These are phyloP conservation scores for Termitomyces sp. DNA, from an alignment of 768 basidiomycete genomes.

Conservation along the genomic window DNA sequence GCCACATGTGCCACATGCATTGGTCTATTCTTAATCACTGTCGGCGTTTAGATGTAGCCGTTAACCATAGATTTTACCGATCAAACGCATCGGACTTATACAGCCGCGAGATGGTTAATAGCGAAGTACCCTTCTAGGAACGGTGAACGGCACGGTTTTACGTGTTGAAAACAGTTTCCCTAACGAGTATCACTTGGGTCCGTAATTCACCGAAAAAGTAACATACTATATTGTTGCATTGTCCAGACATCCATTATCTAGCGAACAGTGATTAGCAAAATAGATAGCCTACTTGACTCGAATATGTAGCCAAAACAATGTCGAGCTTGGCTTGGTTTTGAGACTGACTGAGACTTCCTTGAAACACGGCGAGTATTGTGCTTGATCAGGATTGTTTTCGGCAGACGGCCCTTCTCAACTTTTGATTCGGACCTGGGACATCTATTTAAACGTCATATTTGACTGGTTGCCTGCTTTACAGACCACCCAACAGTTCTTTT, in stretches of 20 bases:
- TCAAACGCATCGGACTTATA: slow-evolving; percentile 16
- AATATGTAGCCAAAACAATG: too few relatives aligned
- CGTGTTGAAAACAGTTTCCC: slow-evolving; percentile 5
- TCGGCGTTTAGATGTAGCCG: slow-evolving; percentile 1
- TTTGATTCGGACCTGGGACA: not conserved
- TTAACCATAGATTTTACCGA: not conserved
- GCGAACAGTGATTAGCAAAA: not conserved
- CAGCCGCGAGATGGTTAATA: not conserved
- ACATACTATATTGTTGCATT: too few relatives aligned
- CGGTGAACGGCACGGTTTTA: slow-evolving; percentile 15
- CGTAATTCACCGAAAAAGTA: not conserved
- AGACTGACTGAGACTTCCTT: not conserved
- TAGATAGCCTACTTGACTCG: not conserved
- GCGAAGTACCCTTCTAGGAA: slow-evolving; percentile 8
- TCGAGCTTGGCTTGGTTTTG: too few relatives aligned
- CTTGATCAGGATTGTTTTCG: not conserved
- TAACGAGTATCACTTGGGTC: not conserved
- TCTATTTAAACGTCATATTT: not conserved
- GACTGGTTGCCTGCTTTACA: not conserved
- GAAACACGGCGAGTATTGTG: not conserved
- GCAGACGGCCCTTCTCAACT: not conserved
- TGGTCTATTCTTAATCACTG: slow-evolving; percentile 17
- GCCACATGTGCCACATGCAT: not conserved
- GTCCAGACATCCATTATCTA: not conserved
- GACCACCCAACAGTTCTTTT: not conserved